These are phyloP conservation scores for Hyaloscypha bicolor DNA, from an alignment of 495 filamentous ascomycete genomes.

Conservation along the genomic window DNA sequence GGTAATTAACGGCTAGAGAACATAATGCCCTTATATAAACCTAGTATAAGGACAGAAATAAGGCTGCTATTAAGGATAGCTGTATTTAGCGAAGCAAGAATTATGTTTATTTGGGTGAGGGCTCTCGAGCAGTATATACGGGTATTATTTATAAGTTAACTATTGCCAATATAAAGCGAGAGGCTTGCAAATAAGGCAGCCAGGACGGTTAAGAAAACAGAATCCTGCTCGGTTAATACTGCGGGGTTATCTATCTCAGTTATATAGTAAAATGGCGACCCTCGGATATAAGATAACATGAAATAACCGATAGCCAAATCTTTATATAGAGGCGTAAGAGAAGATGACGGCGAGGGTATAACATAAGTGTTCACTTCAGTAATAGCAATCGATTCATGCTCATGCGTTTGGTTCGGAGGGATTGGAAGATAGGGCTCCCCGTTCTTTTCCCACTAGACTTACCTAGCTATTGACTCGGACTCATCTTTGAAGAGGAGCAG, in stretches of 20 bases:
- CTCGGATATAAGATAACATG: conserved; percentile 14
- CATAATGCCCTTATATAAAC: conserved; percentile 54
- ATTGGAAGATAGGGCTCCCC: conserved; percentile 7
- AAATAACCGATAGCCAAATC: conserved; percentile 13
- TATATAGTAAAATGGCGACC: conserved; percentile 10
- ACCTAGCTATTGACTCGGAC: conserved; percentile 15
- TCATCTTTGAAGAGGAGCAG: conserved; percentile 16
- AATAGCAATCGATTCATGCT: not conserved
- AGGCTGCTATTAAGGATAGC: conserved; percentile 61
- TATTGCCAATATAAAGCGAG: conserved; percentile 10
- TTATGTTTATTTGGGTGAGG: conserved; percentile 48
- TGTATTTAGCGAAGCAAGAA: conserved; percentile 51
- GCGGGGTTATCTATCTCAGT: conserved; percentile 7
- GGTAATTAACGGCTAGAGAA: conserved; percentile 46
- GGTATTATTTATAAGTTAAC: conserved; percentile 38
- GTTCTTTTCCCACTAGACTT: conserved; percentile 16
- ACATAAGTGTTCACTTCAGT: too few species aligned
- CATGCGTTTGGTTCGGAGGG: conserved; percentile 5
- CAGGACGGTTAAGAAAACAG: conserved; percentile 10
- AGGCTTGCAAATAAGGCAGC: conserved; percentile 12
- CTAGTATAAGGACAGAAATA: conserved; percentile 59
- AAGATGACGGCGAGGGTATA: conserved; percentile 8
- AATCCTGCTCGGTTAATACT: conserved; percentile 12
- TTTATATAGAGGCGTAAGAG: conserved; percentile 9
- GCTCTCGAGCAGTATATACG: conserved; percentile 49